Base-by-base conservation (phyloP, 257 asterid species). In the Dorcoceras hygrometricum region DNA sequence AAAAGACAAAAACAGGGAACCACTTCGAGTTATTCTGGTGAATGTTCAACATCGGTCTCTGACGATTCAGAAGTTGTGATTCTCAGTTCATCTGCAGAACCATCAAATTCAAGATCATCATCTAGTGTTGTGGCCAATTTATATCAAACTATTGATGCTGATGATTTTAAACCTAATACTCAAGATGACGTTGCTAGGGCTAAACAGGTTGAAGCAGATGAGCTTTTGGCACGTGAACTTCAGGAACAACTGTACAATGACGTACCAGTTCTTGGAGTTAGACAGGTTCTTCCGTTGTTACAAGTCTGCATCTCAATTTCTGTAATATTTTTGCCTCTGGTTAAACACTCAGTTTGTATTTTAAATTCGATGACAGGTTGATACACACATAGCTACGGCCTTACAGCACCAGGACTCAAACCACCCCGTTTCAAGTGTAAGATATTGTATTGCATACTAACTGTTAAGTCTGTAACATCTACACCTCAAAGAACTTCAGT, bases 131-230 rank as follows among this genome's bases (percentile, higher is more conserved):
- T 54, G 26, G 60, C 63, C 68, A 73, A 23, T 65, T 56, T 73
- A 55, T 83, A 76, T 16, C 75, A 80, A 66, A 72, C 81, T 61
- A 78, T 86, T 71, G 87, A 82, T 68, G 71, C 78, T 66, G 91
- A 79, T 71, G 90, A 83, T 60, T 67, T 73, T 71, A 78, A 82
- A 77, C 68, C 62, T 54, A 62, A 76, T 71, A 76, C 65, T 46
- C 68, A 28, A 43, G 82, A 69, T 39, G 82, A 78, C 66, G 82
- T 68, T 62, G 84, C 75, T 74, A 84, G 80, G 81, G 81, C 84
- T 5, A 82, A 84, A 67, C 98, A 93, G 80, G 67, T 93, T 72
- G 98, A 89, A 82, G 93, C 95, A 18, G 98, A 89, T 77, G 98
- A 88, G 75, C 82, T 70, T 67, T 73, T 93, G 71, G 98, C 98